Evolutionary conservation across 768 basidiomycete species (phyloP).

Genomic region (Gloeopeniophorella convolvens): DNA sequence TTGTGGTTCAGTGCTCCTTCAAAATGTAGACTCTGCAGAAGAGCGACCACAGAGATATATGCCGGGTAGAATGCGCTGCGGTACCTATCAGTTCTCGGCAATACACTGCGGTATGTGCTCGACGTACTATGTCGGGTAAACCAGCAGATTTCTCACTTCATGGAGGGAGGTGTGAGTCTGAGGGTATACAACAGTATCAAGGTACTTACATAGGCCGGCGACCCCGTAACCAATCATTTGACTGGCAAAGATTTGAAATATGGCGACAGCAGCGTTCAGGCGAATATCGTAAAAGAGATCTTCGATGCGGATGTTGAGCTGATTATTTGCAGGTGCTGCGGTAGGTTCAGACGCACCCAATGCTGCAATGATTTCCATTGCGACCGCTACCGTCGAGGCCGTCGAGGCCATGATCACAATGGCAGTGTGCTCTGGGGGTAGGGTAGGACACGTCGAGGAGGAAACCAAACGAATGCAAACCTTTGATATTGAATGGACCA

Average conservation of each 20-base stretch:
- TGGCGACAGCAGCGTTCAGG: conserved; percentile 43
- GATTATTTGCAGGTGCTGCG: neutral
- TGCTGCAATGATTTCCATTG: conserved; percentile 55
- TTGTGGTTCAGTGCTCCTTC: conserved; percentile 44
- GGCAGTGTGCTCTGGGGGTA: conserved; percentile 44
- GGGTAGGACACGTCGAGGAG: conserved; percentile 9
- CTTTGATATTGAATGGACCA: conserved; percentile 54
- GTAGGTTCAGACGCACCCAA: conserved; percentile 33
- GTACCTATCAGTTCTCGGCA: neutral
- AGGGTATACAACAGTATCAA: too few relatives aligned
- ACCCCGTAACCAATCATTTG: conserved; percentile 33
- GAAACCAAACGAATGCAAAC: conserved; percentile 20
- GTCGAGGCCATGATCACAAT: conserved; percentile 59
- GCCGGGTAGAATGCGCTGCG: conserved; percentile 42
- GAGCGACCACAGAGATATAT: conserved; percentile 45
- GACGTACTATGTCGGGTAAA: conserved; percentile 46
- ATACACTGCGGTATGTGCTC: neutral
- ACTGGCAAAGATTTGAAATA: conserved; percentile 51
- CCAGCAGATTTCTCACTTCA: conserved; percentile 44
- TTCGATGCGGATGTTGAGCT: conserved; percentile 14
- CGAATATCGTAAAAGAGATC: conserved; percentile 47
- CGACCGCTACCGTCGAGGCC: conserved; percentile 49
- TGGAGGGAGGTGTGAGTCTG: too few relatives aligned
- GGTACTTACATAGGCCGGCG: conserved; percentile 26
- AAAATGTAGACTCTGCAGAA: conserved; percentile 49